Evolutionary conservation across 805 yeast species (phyloP).

Genomic region (Candida dajiaensis): DNA sequence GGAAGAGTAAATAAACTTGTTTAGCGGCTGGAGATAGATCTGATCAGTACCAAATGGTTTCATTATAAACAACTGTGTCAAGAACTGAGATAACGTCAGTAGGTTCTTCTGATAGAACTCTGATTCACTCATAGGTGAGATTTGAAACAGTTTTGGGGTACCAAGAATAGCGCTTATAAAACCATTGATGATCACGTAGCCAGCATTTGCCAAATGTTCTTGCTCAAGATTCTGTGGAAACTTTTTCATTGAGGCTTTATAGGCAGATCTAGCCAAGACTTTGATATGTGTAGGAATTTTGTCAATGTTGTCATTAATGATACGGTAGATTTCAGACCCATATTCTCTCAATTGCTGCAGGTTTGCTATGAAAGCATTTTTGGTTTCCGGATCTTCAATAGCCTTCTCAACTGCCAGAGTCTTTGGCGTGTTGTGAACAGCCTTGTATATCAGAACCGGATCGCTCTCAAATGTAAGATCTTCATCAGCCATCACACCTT

Average conservation of each 20-base stretch:
- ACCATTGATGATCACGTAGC: slow-evolving; percentile 53
- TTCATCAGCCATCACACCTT: slow-evolving; percentile 27
- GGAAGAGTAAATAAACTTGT: slow-evolving; percentile 57
- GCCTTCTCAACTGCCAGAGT: slow-evolving; percentile 57
- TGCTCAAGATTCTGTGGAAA: slow-evolving; percentile 57
- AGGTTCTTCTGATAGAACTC: slow-evolving; percentile 39
- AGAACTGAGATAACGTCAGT: slow-evolving; percentile 46
- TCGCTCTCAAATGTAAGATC: slow-evolving; percentile 69
- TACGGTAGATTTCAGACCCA: slow-evolving; percentile 52
- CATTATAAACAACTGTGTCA: slow-evolving; percentile 64
- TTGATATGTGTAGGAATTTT: slow-evolving; percentile 52
- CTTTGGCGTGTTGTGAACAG: slow-evolving; percentile 32
- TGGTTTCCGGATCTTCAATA: slow-evolving; percentile 72
- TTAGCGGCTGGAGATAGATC: slow-evolving; percentile 72
- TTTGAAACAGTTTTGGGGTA: slow-evolving; percentile 54
- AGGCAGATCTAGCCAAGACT: slow-evolving; percentile 45
- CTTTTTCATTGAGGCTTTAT: slow-evolving; percentile 31
- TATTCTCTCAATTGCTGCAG: slow-evolving; percentile 69
- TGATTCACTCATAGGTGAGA: slow-evolving; percentile 24
- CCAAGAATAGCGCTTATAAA: slow-evolving; percentile 43
- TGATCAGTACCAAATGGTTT: slow-evolving; percentile 56
- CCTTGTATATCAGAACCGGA: slow-evolving; percentile 53
- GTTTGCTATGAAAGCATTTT: slow-evolving; percentile 63
- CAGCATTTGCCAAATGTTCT: slow-evolving; percentile 59
- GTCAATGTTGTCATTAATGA: slow-evolving; percentile 39